These are phyloP conservation scores for Cyclotella sp. DNA, from an alignment of 108 stramenopile genomes.

Conservation along the genomic window DNA sequence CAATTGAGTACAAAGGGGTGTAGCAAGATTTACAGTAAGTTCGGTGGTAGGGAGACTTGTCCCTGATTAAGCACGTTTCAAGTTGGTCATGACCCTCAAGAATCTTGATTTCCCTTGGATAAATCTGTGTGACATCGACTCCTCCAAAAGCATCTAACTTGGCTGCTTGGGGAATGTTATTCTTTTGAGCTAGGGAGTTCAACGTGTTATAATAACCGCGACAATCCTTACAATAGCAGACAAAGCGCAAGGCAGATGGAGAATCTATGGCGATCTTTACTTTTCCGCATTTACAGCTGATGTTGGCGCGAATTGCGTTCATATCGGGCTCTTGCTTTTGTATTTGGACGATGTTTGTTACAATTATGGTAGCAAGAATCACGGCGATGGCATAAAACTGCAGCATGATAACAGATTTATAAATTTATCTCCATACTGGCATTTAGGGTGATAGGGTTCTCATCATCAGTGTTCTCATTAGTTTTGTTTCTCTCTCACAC, in stretches of 20 bases:
- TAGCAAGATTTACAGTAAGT: constrained; percentile 54
- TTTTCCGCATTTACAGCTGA: constrained; percentile 49
- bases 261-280: constrained; percentile 45
- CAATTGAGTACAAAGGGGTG: constrained; percentile 53
- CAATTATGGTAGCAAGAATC: not conserved
- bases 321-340: constrained; percentile 5
- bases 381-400: not conserved
- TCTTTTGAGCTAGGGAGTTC: constrained; percentile 31
- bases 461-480: constrained; percentile 10
- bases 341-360: not conserved
- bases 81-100: constrained; percentile 41
- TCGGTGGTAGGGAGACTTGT: constrained; percentile 28
- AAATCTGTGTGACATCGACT: constrained; percentile 43
- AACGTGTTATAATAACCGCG: constrained; percentile 55
- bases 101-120: constrained; percentile 52
- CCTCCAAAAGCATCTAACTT: constrained; percentile 46
- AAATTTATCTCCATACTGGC: not conserved
- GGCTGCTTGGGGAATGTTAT: constrained; percentile 1
- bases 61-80: constrained; percentile 34
- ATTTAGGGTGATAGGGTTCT: not conserved
- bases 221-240: constrained; percentile 60
- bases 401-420: constrained; percentile 1
- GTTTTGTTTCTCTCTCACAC: not conserved
- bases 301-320: constrained; percentile 29
- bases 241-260: constrained; percentile 51